phyloP scores from a whole-genome alignment of 2,329 filamentous ascomycete genomes.

The Calonectria naviculata region DNA sequence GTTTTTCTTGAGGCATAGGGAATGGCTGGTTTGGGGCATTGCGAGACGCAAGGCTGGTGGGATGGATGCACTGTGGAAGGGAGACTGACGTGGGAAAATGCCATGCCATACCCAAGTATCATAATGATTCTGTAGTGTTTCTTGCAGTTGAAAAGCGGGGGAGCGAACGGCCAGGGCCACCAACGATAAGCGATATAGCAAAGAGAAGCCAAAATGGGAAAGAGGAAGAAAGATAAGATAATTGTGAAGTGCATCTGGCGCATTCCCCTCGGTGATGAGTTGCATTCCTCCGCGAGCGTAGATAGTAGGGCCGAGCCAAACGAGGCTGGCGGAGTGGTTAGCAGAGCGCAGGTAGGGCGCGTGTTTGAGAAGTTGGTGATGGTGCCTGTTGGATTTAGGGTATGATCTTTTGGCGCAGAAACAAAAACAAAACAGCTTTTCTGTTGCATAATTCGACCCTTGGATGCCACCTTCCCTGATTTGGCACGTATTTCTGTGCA shows the following conservation, averaged over 20 bases:
- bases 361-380: neutral
- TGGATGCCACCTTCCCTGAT: neutral
- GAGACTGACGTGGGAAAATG: constrained; percentile 12
- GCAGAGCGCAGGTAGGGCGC: neutral
- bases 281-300: constrained; percentile 26
- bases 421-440: too few species aligned
- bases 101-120: constrained; percentile 8
- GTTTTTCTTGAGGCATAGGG: constrained; percentile 44
- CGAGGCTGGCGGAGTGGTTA: neutral
- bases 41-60: constrained; percentile 10
- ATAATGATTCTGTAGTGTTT: constrained; percentile 19
- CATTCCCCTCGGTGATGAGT: constrained; percentile 18
- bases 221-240: neutral
- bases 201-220: constrained; percentile 11
- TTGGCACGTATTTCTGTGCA: neutral
- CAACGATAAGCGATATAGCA: constrained; percentile 16
- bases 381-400: neutral
- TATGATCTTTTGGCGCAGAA: too few species aligned
- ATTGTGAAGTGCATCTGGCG: neutral
- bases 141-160: neutral
- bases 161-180: constrained; percentile 1
- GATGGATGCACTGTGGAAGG: constrained; percentile 26
- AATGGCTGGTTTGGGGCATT: constrained; percentile 25
- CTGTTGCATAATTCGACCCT: neutral
- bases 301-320: neutral